These are phyloP conservation scores for Metschnikowia noctiluminum DNA, from an alignment of 805 yeast species.

Conservation along the genomic window DNA sequence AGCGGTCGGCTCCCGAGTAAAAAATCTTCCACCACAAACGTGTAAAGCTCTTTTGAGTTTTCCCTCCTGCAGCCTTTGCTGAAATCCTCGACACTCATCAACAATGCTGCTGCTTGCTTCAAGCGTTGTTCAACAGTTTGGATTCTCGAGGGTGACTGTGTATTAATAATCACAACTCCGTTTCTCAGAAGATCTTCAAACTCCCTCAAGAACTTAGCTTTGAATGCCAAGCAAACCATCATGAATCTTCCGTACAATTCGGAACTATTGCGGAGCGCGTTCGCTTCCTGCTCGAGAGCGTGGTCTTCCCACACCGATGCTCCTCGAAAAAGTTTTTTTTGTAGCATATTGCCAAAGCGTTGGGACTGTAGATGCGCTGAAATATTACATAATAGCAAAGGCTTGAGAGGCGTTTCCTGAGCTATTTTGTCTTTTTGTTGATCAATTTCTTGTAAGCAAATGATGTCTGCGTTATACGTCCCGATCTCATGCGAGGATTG, in stretches of 20 bases:
- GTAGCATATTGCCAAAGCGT: constrained; percentile 4
- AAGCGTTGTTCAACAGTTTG: background rate
- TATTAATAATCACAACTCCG: background rate
- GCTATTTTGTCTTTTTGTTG: no score
- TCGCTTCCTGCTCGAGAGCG: background rate
- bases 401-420: background rate
- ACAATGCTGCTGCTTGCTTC: background rate
- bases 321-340: background rate
- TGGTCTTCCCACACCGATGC: background rate
- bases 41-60: background rate
- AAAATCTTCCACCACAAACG: constrained; percentile 5
- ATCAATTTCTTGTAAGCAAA: constrained; percentile 4
- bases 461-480: constrained; percentile 3
- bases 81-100: background rate
- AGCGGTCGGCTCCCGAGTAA: background rate
- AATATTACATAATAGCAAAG: background rate
- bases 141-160: background rate
- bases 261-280: background rate
- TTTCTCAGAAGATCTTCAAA: background rate
- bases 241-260: background rate
- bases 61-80: background rate
- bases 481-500: background rate
- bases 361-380: background rate
- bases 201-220: background rate
- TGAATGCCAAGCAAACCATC: constrained; percentile 1